Conservation (phyloP, 768 basidiomycete species). For the Pleurotus ostreatus region DNA sequence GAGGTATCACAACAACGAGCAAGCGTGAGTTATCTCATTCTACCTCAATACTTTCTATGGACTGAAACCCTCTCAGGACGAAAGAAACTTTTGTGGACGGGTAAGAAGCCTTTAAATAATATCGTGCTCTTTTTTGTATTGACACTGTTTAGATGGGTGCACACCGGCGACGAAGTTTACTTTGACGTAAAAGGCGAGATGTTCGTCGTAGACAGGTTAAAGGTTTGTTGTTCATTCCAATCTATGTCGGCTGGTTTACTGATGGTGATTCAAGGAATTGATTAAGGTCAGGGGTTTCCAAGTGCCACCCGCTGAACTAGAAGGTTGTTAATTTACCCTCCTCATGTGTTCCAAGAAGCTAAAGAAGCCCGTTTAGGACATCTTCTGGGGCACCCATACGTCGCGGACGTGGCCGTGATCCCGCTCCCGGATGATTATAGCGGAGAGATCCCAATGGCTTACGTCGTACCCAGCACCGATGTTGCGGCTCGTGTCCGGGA, state of each 20-base stretch:
- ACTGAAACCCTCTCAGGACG: background rate
- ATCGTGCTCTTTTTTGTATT: background rate
- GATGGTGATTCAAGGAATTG: slow-evolving; percentile 31
- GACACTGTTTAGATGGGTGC: slow-evolving; percentile 25
- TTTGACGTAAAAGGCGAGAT: slow-evolving; percentile 41
- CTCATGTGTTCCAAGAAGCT: background rate
- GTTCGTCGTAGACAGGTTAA: slow-evolving; percentile 48
- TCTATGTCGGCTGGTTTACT: background rate
- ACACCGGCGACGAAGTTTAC: slow-evolving; percentile 46
- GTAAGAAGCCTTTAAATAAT: background rate
- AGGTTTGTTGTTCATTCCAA: slow-evolving; percentile 19
- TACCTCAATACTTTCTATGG: slow-evolving; percentile 20
- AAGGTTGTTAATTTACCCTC: slow-evolving; percentile 16
- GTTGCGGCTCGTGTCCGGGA: slow-evolving; percentile 28
- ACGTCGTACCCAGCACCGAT: slow-evolving; percentile 47
- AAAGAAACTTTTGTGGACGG: slow-evolving; percentile 4
- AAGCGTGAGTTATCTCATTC: slow-evolving; percentile 13
- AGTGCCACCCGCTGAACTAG: slow-evolving; percentile 26
- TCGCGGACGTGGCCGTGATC: slow-evolving; percentile 61
- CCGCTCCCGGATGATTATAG: slow-evolving; percentile 65
- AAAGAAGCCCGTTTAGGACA: slow-evolving; percentile 29
- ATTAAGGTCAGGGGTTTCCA: slow-evolving; percentile 39
- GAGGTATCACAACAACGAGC: slow-evolving; percentile 15
- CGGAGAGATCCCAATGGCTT: slow-evolving; percentile 71
- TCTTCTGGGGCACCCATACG: slow-evolving; percentile 54